These are phyloP conservation scores for Austroboletus novae-zelandiae DNA, from an alignment of 1,284 basidiomycete species.

Conservation along the genomic window DNA sequence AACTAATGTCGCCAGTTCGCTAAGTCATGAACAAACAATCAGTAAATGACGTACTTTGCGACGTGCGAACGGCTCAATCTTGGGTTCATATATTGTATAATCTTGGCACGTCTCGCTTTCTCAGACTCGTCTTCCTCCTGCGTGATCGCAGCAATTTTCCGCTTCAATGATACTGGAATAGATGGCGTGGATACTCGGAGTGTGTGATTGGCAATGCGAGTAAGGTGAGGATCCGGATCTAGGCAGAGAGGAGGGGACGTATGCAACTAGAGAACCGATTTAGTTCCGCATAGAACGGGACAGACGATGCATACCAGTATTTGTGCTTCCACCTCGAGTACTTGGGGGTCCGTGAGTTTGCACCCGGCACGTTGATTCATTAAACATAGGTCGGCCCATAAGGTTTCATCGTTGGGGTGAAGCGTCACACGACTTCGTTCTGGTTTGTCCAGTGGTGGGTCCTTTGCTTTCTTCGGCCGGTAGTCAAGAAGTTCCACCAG, in stretches of 20 bases:
- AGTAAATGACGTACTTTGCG: constrained; percentile 42
- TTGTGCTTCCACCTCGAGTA: constrained; percentile 68
- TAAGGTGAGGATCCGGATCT: constrained; percentile 70
- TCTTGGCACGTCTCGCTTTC: constrained; percentile 64
- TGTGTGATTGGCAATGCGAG: constrained; percentile 69
- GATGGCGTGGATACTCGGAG: constrained; percentile 66
- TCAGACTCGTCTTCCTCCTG: constrained; percentile 72
- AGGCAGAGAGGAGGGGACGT: constrained; percentile 72
- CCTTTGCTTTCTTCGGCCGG: constrained; percentile 53
- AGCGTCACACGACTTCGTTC: constrained; percentile 67
- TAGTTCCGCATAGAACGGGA: constrained; percentile 1
- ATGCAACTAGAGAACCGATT: constrained; percentile 48
- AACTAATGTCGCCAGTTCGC: constrained; percentile 36
- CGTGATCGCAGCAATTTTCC: constrained; percentile 63
- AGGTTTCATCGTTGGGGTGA: constrained; percentile 68
- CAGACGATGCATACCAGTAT: constrained; percentile 51
- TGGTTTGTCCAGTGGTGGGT: constrained; percentile 53
- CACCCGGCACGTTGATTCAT: constrained; percentile 55
- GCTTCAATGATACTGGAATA: constrained; percentile 67
- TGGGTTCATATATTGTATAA: constrained; percentile 75
- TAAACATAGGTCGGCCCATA: constrained; percentile 73
- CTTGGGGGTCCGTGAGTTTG: constrained; percentile 66
- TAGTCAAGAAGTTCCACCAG: constrained; percentile 78
- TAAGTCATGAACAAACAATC: constrained; percentile 3
- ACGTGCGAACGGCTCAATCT: constrained; percentile 44